Evolutionary conservation across 1,284 basidiomycete species (phyloP), one percentile per base, ranked within the genome.

Genomic region (Ceratobasidium papillatum): DNA sequence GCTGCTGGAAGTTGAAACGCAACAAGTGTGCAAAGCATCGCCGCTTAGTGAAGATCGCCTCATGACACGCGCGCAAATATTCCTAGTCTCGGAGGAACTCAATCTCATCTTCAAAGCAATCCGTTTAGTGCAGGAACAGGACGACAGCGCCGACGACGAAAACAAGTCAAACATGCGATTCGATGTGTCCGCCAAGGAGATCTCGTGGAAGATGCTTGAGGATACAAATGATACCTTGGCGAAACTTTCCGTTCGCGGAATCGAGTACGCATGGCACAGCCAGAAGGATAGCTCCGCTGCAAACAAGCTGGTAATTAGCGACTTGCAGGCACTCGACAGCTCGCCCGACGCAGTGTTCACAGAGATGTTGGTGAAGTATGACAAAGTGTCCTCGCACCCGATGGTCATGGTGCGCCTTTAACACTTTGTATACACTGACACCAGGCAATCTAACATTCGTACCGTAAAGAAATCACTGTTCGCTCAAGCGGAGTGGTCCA

Each of bases 171-270:
- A 95, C 0, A 85, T 96, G 47, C 87, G 94, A 51, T 83, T 98
- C 30, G 91, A 94, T 78, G 90, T 94, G 0, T 90, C 90, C 4
- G 95, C 95, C 0, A 89, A 91, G 9, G 93, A 96, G 80, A 91
- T 99, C 65, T 95, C 94, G 0, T 99, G 96, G 96, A 89, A 89
- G 78, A 98, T 99, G 95, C 84, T 98, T 43, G 93, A 94, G 77
- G 87, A 91, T 73, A 83, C 88, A 45, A 87, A 87, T 54, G 88
- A 91, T 65, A 86, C 96, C 38, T 86, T 99, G 0, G 91, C 95
- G 36, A 98, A 98, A 82, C 86, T 98, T 61, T 91, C 93, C 19
- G 88, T 98, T 72, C 88, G 90, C 65, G 87, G 90, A 75, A 92
- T 93, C 77, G 86, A 93, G 77, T 96, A 93, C 81, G 89, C 89